phyloP scores from a whole-genome alignment of 2,329 filamentous ascomycete species.

The Beauveria bassiana region DNA sequence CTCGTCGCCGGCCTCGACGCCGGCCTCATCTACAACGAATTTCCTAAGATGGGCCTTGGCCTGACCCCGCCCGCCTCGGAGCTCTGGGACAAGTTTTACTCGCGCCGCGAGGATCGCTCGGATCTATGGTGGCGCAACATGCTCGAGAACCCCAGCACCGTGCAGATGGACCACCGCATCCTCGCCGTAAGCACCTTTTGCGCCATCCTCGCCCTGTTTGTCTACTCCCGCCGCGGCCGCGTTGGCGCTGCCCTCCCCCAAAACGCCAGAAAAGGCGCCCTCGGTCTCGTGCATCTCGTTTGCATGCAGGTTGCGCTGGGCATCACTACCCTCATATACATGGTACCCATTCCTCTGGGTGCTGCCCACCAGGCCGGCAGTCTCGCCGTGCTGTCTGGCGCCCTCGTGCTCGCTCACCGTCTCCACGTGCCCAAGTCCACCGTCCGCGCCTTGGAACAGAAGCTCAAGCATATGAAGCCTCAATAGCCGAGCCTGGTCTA shows the following conservation, averaged over 20 bases:
- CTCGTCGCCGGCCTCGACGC: conserved; percentile 93
- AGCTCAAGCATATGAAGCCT: conserved; percentile 31
- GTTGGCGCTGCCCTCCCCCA: conserved; percentile 52
- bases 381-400: conserved; percentile 74
- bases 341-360: conserved; percentile 82
- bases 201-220: conserved; percentile 68
- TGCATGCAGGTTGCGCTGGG: conserved; percentile 76
- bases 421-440: conserved; percentile 65
- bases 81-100: conserved; percentile 81
- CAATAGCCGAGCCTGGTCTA: conserved; percentile 13
- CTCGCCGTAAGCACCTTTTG: conserved; percentile 85
- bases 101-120: conserved; percentile 64
- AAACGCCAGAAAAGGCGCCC: conserved; percentile 59
- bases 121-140: conserved; percentile 97
- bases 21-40: conserved; percentile 97
- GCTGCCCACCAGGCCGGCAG: conserved; percentile 90
- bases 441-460: conserved; percentile 50
- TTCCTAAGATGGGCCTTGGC: conserved; percentile 87
- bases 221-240: conserved; percentile 65
- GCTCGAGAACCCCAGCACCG: conserved; percentile 91
- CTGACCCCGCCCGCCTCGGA: conserved; percentile 74
- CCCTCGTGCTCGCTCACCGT: conserved; percentile 69
- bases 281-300: conserved; percentile 76
- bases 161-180: conserved; percentile 92
- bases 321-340: conserved; percentile 85